Evolutionary conservation across 768 basidiomycete genomes (phyloP), one percentile per base, ranked within the genome.

Genomic region (Dioszegia hungarica): DNA sequence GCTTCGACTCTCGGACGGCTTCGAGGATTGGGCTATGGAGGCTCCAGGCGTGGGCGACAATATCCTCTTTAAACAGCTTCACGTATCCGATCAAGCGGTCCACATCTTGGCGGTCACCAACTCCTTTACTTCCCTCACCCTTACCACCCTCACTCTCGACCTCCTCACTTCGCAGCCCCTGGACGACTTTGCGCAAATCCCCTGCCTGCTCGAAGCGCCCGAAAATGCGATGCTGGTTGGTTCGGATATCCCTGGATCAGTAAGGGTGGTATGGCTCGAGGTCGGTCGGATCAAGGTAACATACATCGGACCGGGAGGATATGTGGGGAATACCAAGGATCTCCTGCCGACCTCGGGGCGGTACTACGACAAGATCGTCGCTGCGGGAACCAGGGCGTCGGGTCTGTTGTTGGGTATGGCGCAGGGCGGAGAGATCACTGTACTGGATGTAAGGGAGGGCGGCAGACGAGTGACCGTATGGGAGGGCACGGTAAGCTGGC

Each of bases 21-120:
- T 81, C 9, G 75, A 78, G 1, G 70, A 77, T 24, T 94, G 90
- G 91, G 78, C 76, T 1, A 91, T 89, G 86, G 80, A 79, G n/a
- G 80, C 85, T 22, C 79, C 79, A 14, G 86, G 88, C 67, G 81
- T 85, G 46, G 81, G 80, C 88, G 89, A 66, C 1, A 33, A 37
- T 5, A 79, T 85, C 5, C 77, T 87, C 27, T 84, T 86, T 72
- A 82, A 85, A 5, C 82, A 84, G 56, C 72, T 94, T 10, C 72
- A 84, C 8, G 61, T 81, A 0, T 84, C 85, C 1, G 72, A 78
- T 0, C 73, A 77, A 1, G 78, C 84, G 0, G 64, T 91, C 33
- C 91, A 83, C 62, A 78, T 79, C 8, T 67, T 86, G 22, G 85
- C 84, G 2, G 69, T 83, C 27, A 76, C 81, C 5, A 82, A 81